Percentiles rank a stretch among this genome's conserved stretches.
Conservation (phyloP, 352 stramenopile genomes). For the Albugo laibachii region DNA sequence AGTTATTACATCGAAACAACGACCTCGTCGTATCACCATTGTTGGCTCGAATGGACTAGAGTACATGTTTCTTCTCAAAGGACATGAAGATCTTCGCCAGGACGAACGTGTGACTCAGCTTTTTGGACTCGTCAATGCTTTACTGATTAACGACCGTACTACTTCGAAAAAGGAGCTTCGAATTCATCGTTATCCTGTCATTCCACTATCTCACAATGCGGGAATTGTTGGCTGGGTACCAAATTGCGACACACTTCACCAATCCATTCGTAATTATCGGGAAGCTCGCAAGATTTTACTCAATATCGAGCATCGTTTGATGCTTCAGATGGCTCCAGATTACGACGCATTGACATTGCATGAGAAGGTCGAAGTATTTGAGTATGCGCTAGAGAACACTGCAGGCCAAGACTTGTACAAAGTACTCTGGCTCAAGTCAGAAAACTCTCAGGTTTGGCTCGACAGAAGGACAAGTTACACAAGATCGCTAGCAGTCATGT, state of each 20-base stretch:
- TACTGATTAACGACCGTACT: conserved; percentile 90
- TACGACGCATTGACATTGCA: conserved; percentile 94
- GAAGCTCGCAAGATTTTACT: conserved; percentile 80
- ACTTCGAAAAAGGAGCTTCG: conserved; percentile 94
- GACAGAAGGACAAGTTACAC: conserved; percentile 96
- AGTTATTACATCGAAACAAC: conserved; percentile 97
- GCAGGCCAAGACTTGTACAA: conserved; percentile 95
- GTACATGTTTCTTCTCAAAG: conserved; percentile 99
- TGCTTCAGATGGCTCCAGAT: conserved; percentile 79
- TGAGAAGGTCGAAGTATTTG: conserved; percentile 98
- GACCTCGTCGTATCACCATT: conserved; percentile 90
- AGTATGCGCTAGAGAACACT: conserved; percentile 83
- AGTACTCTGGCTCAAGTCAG: conserved; percentile 89
- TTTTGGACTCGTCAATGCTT: conserved; percentile 98
- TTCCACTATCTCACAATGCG: conserved; percentile 95
- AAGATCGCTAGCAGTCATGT: conserved; percentile 95
- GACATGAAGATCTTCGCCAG: conserved; percentile 97
- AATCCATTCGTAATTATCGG: conserved; percentile 90
- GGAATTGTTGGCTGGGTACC: conserved; percentile 97
- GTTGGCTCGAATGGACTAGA: conserved; percentile 91
- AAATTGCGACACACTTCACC: conserved; percentile 96
- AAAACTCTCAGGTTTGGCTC: conserved; percentile 97
- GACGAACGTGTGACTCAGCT: conserved; percentile 99
- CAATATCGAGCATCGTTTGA: conserved; percentile 88
- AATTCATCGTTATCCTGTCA: conserved; percentile 96